Conservation (phyloP, 2,329 filamentous ascomycete genomes). For the Colletotrichum noveboracense region DNA sequence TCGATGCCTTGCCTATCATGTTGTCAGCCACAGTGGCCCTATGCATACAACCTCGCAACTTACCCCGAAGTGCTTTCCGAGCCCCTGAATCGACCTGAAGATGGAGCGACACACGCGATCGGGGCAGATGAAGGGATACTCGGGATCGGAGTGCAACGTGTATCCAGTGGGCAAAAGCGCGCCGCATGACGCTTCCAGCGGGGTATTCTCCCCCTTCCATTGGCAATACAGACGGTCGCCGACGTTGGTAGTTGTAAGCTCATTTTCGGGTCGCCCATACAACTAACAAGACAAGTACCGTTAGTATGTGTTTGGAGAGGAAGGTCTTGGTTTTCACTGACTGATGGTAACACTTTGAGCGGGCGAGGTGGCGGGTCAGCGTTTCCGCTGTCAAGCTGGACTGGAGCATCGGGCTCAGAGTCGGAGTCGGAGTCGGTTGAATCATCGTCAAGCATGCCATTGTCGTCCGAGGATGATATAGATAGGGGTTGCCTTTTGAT, state of each 20-base stretch:
- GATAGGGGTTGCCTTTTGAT: background rate
- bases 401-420: background rate
- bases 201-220: background rate
- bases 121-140: slow-evolving; percentile 38
- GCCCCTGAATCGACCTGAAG: slow-evolving; percentile 24
- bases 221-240: background rate
- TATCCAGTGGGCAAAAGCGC: slow-evolving; percentile 38
- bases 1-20: slow-evolving; percentile 23
- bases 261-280: background rate
- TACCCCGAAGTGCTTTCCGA: slow-evolving; percentile 28
- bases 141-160: slow-evolving; percentile 25
- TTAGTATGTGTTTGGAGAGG: background rate
- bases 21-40: background rate
- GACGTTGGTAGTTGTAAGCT: background rate
- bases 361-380: background rate
- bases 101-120: slow-evolving; percentile 39
- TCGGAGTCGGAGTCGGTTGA: background rate
- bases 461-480: background rate
- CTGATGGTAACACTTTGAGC: background rate
- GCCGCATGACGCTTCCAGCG: slow-evolving; percentile 25
- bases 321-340: background rate
- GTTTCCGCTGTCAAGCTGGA: background rate
- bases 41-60: background rate
- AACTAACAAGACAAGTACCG: background rate
- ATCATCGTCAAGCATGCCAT: background rate